phyloP scores from a whole-genome alignment of 2,329 filamentous ascomycete species.

The Furcasterigmium furcatum region DNA sequence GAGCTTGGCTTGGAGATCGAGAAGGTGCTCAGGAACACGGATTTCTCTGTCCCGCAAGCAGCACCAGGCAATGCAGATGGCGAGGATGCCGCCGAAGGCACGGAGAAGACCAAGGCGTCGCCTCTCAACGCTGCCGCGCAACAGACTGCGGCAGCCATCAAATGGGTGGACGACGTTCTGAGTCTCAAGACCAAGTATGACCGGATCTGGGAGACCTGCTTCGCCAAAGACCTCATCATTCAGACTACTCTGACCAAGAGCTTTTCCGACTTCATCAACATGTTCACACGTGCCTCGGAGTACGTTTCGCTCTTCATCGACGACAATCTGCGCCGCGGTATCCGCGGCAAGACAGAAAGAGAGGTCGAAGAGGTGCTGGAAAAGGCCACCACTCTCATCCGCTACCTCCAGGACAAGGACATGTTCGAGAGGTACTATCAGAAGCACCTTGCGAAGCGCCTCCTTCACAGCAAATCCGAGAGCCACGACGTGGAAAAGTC shows the following conservation, averaged over 20 bases:
- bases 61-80: slow-evolving; percentile 33
- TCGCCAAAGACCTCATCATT: slow-evolving; percentile 70
- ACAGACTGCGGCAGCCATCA: slow-evolving; percentile 82
- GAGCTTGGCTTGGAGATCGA: slow-evolving; percentile 84
- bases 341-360: slow-evolving; percentile 86
- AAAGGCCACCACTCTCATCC: slow-evolving; percentile 82
- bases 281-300: slow-evolving; percentile 81
- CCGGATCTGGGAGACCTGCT: slow-evolving; percentile 69
- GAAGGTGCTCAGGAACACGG: slow-evolving; percentile 53
- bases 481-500: slow-evolving; percentile 91
- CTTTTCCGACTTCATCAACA: slow-evolving; percentile 90
- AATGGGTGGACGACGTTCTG: slow-evolving; percentile 93
- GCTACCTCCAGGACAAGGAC: slow-evolving; percentile 89
- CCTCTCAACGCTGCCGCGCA: slow-evolving; percentile 61
- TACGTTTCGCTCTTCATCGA: slow-evolving; percentile 97
- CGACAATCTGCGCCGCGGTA: slow-evolving; percentile 89
- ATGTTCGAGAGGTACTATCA: slow-evolving; percentile 98
- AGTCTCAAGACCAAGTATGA: slow-evolving; percentile 88
- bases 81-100: slow-evolving; percentile 45
- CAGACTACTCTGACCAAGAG: slow-evolving; percentile 82
- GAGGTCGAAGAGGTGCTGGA: slow-evolving; percentile 84
- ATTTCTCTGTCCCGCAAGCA: slow-evolving; percentile 40
- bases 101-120: slow-evolving; percentile 40
- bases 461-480: slow-evolving; percentile 85
- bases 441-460: slow-evolving; percentile 84